phyloP scores from a whole-genome alignment of 208 protist genomes.

The Leishmania arabica region DNA sequence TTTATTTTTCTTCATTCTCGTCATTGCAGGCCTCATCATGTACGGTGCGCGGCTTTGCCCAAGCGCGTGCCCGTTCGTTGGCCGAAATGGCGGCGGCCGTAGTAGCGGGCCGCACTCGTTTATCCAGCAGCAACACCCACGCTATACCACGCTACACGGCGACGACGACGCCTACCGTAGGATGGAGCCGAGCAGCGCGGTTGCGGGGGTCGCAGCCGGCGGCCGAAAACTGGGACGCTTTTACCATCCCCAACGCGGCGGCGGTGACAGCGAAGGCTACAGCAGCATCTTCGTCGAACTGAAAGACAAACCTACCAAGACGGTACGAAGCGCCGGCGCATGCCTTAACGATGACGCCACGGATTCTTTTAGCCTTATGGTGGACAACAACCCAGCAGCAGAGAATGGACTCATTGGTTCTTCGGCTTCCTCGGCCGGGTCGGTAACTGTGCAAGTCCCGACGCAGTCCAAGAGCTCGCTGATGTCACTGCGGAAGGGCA shows the following conservation, averaged over 20 bases:
- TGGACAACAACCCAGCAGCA: neutral
- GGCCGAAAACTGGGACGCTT: neutral
- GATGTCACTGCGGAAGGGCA: conserved; percentile 18
- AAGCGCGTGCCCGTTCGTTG: conserved; percentile 4
- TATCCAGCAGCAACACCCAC: neutral
- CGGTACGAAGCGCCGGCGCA: neutral
- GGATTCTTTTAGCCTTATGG: neutral
- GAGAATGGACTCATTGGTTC: neutral
- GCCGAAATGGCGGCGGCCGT: neutral
- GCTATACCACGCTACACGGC: conserved; percentile 11
- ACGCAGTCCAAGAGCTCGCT: conserved; percentile 11
- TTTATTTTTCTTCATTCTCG: conserved; percentile 4
- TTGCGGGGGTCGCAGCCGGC: neutral
- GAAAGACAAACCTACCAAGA: neutral
- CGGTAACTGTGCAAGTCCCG: neutral
- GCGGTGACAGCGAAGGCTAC: neutral
- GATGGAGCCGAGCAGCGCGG: conserved; percentile 2
- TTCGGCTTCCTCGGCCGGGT: neutral
- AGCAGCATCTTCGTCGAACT: conserved; percentile 6
- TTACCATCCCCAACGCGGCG: neutral
- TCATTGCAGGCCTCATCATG: conserved; percentile 6
- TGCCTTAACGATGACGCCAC: neutral
- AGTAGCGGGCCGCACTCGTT: neutral
- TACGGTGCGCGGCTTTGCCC: conserved; percentile 9
- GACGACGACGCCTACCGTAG: conserved; percentile 1